Percentiles rank a stretch among this genome's conserved stretches.
Evolutionary conservation across 2,329 filamentous ascomycete species (phyloP).

Genomic region (Pezicula neosporulosa): DNA sequence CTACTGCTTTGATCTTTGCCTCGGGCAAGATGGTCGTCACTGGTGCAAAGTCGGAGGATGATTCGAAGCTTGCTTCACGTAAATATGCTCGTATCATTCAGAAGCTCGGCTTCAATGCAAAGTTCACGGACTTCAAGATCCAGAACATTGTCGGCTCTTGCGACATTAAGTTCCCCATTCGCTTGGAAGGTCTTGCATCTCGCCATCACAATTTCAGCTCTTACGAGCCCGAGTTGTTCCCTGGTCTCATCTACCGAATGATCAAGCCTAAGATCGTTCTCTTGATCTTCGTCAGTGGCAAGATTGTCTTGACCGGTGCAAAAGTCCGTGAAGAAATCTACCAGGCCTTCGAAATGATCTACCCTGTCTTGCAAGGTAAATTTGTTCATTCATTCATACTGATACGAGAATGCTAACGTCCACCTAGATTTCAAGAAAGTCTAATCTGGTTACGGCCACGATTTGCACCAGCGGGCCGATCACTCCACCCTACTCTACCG

Average conservation of each 20-base stretch:
- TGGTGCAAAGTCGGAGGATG: conserved; percentile 95
- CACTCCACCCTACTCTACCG: conserved; percentile 15
- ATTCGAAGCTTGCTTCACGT: conserved; percentile 92
- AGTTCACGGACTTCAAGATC: conserved; percentile 99
- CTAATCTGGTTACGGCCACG: conserved; percentile 21
- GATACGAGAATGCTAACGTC: conserved; percentile 12
- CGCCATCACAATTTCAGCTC: conserved; percentile 99
- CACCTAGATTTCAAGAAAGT: conserved; percentile 32
- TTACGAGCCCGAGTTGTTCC: conserved; percentile 97
- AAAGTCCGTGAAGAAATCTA: conserved; percentile 99
- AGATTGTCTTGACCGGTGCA: conserved; percentile 96
- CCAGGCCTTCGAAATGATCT: conserved; percentile 95
- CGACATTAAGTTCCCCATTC: conserved; percentile 99
- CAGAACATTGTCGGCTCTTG: conserved; percentile 99
- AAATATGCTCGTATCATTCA: conserved; percentile 99
- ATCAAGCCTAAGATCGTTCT: conserved; percentile 99
- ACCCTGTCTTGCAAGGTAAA: conserved; percentile 84
- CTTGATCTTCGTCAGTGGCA: conserved; percentile 95
- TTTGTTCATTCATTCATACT: conserved; percentile 22
- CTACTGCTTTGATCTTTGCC: conserved; percentile 95
- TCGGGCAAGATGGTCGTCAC: conserved; percentile 99
- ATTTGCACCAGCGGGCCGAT: conserved; percentile 27
- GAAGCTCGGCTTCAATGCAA: conserved; percentile 98
- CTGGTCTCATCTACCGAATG: conserved; percentile 99
- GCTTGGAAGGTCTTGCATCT: conserved; percentile 89